Evolutionary conservation across 371 early-diverging fungal genomes (phyloP), one percentile per base, ranked within the genome.

Genomic region (Haplosporangium sp.): DNA sequence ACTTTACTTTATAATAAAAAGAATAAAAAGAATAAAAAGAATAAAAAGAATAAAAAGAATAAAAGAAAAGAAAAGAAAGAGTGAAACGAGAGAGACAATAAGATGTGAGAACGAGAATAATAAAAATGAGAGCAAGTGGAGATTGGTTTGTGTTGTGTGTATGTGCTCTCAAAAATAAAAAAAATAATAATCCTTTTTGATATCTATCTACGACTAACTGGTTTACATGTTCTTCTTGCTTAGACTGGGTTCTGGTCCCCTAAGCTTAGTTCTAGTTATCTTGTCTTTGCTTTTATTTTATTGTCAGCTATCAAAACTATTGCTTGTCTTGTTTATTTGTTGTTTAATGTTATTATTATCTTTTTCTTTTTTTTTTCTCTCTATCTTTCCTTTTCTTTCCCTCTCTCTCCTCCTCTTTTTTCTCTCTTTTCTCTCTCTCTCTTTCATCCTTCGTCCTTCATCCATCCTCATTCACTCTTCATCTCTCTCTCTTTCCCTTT

Each of bases 371-470:
- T 52, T 27, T 64, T 20, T 42, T 15, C 42, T 56, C 47, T 34
- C 50, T 40, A 50, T 50, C 17, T 53, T 42, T 34, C 53, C 45
- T 20, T 37, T 57, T 65, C 53, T 20, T 58, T 50, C 52, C 48
- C 63, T 60, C 63, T 61, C 45, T 27, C 15, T 55, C 47, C 50
- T 42, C 53, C 35, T 45, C 50, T 35, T 53, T 57, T 61, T 39
- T n/a, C 19, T 10, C 42, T 44, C 50, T 57, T 35, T n/a, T 55
- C 17, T n/a, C n/a, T n/a, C n/a, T n/a, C n/a, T n/a, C n/a, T n/a
- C n/a, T n/a, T n/a, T 57, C 38, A n/a, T 55, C 15, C 58, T 34
- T 27, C 27, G 27, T 27, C 1, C 61, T 34, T 48, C 52, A n/a
- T n/a, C n/a, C n/a, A n/a, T n/a, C n/a, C n/a, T n/a, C n/a, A n/a